These are phyloP conservation scores for Trametes cubensis DNA, from an alignment of 768 basidiomycete species.

Conservation along the genomic window DNA sequence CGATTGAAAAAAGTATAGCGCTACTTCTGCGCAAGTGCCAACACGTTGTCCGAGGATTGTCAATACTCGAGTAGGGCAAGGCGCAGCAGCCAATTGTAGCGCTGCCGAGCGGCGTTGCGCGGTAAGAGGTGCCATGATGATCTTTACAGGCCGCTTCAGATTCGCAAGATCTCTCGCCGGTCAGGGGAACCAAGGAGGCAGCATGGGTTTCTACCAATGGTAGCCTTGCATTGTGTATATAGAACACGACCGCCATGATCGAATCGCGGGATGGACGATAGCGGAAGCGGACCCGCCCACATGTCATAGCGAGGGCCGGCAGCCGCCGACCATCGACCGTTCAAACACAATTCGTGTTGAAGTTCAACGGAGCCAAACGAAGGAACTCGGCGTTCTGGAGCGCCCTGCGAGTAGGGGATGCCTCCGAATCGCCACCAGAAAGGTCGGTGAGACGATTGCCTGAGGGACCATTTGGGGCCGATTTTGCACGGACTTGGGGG, in stretches of 20 bases:
- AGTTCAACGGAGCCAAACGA: background rate
- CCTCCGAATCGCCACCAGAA: too few relatives aligned
- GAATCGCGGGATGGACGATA: background rate
- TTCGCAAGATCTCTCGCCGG: slow-evolving; percentile 6
- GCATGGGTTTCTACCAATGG: background rate
- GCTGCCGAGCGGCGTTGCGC: background rate
- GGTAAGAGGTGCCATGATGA: background rate
- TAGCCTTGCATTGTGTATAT: background rate
- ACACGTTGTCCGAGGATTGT: slow-evolving; percentile 5
- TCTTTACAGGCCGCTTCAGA: slow-evolving; percentile 12
- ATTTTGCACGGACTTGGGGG: background rate
- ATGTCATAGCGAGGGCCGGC: slow-evolving; percentile 7
- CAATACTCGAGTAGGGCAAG: background rate
- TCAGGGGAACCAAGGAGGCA: background rate
- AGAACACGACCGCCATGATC: slow-evolving; percentile 2
- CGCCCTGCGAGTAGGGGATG: too few relatives aligned
- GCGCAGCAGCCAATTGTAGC: background rate
- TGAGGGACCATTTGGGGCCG: background rate
- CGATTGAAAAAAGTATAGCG: background rate
- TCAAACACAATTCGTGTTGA: background rate
- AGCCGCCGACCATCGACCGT: slow-evolving; percentile 7
- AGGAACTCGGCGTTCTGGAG: too few relatives aligned
- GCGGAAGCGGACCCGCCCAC: slow-evolving; percentile 9
- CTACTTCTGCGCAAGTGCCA: background rate
- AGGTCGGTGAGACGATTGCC: background rate